These are phyloP conservation scores for Limtongia smithiae DNA, from an alignment of 805 yeast species.

Conservation along the genomic window DNA sequence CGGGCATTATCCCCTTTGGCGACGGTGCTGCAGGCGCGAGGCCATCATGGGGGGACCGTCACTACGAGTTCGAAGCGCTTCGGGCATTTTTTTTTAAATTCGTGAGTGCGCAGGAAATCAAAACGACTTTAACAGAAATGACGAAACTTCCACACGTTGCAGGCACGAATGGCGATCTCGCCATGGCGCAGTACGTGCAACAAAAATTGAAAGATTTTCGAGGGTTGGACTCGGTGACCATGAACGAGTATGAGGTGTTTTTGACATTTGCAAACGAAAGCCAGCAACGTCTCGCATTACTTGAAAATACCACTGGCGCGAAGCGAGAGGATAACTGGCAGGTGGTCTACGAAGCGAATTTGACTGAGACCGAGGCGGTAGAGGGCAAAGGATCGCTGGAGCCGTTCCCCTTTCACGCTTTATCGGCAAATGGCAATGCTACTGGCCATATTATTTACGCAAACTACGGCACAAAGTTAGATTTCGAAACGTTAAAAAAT, in stretches of 20 bases:
- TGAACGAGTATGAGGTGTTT: conserved; percentile 51
- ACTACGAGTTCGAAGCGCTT: conserved; percentile 57
- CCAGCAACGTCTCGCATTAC: conserved; percentile 7
- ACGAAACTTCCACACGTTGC: conserved; percentile 82
- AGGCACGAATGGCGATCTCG: conserved; percentile 81
- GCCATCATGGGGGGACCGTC: conserved; percentile 39
- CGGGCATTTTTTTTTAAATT: conserved; percentile 48
- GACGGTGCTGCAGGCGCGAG: conserved; percentile 2
- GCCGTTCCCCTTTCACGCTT: conserved; percentile 60
- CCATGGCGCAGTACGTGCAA: conserved; percentile 64
- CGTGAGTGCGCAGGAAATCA: conserved; percentile 56
- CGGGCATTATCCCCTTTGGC: conserved; percentile 49
- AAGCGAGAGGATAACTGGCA: conserved; percentile 58
- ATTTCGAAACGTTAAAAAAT: conserved; percentile 48
- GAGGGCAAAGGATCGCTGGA: conserved; percentile 12
- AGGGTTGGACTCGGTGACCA: conserved; percentile 40
- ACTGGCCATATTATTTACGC: conserved; percentile 64
- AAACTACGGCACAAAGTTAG: conserved; percentile 62
- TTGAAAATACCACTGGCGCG: conserved; percentile 21
- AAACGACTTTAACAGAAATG: conserved; percentile 64
- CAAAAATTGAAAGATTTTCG: conserved; percentile 46
- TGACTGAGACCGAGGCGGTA: conserved; percentile 18
- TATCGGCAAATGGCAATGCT: conserved; percentile 70
- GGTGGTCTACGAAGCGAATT: conserved; percentile 41
- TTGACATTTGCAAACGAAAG: conserved; percentile 60